Percentiles rank a stretch among this genome's conserved stretches.
These are phyloP conservation scores for Agaricus blazei DNA, from an alignment of 768 basidiomycete species.

Conservation along the genomic window DNA sequence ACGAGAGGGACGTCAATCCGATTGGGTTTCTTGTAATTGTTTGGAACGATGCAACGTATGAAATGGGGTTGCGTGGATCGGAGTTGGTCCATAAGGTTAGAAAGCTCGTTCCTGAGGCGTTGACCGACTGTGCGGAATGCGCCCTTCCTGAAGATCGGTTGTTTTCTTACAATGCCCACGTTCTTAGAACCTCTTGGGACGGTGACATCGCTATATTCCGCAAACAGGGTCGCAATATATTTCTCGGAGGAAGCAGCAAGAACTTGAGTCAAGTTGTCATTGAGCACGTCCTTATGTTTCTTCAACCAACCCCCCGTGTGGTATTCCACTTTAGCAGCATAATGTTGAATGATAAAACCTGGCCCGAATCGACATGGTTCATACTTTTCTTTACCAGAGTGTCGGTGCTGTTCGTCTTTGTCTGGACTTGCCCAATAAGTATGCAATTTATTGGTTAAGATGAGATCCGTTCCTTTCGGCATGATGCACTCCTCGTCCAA, in stretches of 20 bases:
- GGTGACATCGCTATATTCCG: constrained; percentile 63
- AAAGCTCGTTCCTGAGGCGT: constrained; percentile 91
- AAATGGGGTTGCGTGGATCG: constrained; percentile 96
- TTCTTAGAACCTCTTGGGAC: constrained; percentile 29
- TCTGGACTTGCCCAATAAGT: constrained; percentile 59
- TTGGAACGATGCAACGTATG: constrained; percentile 97
- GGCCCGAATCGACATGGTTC: constrained; percentile 84
- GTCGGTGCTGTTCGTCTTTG: constrained; percentile 50
- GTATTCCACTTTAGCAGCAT: constrained; percentile 96
- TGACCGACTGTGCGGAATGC: constrained; percentile 96
- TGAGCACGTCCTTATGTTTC: constrained; percentile 99
- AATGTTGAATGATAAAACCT: constrained; percentile 93
- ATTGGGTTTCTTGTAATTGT: constrained; percentile 84
- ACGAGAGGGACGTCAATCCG: constrained; percentile 92
- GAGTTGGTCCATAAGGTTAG: constrained; percentile 86
- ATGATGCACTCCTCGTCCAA: constrained; percentile 99
- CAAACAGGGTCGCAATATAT: constrained; percentile 79
- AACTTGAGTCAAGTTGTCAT: constrained; percentile 90
- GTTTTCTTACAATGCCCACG: constrained; percentile 51
- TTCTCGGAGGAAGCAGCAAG: constrained; percentile 78
- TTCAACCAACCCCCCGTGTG: constrained; percentile 95
- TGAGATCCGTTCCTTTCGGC: constrained; percentile 95
- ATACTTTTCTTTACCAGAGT: constrained; percentile 82
- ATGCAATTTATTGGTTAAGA: constrained; percentile 91
- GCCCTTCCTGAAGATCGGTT: constrained; percentile 84